Conservation (phyloP, 2,329 filamentous ascomycete genomes). For the Claviceps monticola region DNA sequence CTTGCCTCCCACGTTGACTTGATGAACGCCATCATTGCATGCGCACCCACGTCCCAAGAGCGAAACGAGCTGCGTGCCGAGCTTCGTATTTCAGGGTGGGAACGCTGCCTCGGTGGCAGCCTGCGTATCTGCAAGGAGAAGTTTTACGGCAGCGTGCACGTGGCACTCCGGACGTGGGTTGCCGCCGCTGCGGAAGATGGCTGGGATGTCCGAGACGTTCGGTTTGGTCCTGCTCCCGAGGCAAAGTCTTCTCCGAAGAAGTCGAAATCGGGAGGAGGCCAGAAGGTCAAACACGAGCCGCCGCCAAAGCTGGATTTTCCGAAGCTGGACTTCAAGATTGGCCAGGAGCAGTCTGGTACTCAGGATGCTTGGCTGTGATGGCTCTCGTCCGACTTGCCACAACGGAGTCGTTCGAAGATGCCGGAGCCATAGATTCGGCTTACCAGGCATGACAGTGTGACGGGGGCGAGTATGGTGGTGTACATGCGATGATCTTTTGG, state of each 20-base stretch:
- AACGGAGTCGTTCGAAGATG: not conserved
- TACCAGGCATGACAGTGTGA: not conserved
- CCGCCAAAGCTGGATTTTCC: slow-evolving; percentile 50
- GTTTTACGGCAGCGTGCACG: slow-evolving; percentile 87
- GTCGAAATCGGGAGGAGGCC: slow-evolving; percentile 16
- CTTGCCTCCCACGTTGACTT: slow-evolving; percentile 85
- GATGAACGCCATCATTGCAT: slow-evolving; percentile 79
- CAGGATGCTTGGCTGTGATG: slow-evolving; percentile 19
- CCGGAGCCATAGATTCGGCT: no score
- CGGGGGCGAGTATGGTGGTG: no score
- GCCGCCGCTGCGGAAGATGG: slow-evolving; percentile 74
- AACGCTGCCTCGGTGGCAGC: slow-evolving; percentile 74
- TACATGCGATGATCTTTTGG: no score
- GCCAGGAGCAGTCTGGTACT: slow-evolving; percentile 15
- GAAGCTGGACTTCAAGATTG: slow-evolving; percentile 36
- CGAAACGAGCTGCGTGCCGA: slow-evolving; percentile 70
- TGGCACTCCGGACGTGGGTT: slow-evolving; percentile 80
- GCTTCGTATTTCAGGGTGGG: slow-evolving; percentile 73
- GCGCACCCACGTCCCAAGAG: slow-evolving; percentile 51
- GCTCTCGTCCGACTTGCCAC: not conserved
- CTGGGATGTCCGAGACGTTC: slow-evolving; percentile 72
- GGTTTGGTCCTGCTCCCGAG: slow-evolving; percentile 47
- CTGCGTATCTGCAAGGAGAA: slow-evolving; percentile 93
- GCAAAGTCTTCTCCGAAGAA: slow-evolving; percentile 17
- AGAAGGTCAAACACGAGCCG: slow-evolving; percentile 36